phyloP scores from a whole-genome alignment of 495 filamentous ascomycete species.

The Hypoxylon crocopeplum region DNA sequence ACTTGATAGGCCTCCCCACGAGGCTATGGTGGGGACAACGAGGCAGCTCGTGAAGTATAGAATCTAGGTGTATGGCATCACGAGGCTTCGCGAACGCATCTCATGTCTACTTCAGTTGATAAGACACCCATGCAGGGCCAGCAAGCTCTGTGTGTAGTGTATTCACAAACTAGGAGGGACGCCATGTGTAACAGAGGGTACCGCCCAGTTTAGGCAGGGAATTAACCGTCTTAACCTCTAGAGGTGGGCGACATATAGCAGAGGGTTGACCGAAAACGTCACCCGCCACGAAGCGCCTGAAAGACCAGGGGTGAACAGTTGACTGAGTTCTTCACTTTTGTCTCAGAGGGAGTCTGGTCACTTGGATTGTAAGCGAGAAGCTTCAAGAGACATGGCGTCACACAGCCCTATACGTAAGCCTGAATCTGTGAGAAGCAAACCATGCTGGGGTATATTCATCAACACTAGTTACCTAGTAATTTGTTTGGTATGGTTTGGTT shows the following conservation, averaged over 20 bases:
- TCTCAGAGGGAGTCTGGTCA: conserved; percentile 28
- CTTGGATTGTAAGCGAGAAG: conserved; percentile 11
- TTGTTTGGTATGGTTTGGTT: too few species aligned
- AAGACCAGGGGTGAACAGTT: conserved; percentile 19
- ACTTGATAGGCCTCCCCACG: conserved; percentile 29
- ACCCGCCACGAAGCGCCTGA: conserved; percentile 21
- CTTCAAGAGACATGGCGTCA: not conserved
- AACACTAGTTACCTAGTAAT: too few species aligned
- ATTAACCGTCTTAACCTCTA: conserved; percentile 12
- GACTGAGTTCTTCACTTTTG: conserved; percentile 21
- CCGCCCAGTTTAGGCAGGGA: conserved; percentile 2
- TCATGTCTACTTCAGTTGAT: conserved; percentile 27
- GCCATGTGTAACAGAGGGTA: not conserved
- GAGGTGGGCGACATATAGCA: conserved; percentile 10
- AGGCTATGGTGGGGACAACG: conserved; percentile 27
- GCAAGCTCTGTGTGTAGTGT: not conserved
- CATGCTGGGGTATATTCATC: too few species aligned
- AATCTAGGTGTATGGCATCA: conserved; percentile 22
- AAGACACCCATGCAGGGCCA: conserved; percentile 11
- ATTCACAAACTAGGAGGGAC: conserved; percentile 2
- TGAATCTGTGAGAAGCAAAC: too few species aligned
- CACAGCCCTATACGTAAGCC: too few species aligned
- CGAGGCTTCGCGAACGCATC: conserved; percentile 18
- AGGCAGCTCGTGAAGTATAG: conserved; percentile 22
- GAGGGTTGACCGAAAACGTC: conserved; percentile 20